Base-by-base conservation (phyloP, 768 basidiomycete genomes). In the Chalciporus chontae region DNA sequence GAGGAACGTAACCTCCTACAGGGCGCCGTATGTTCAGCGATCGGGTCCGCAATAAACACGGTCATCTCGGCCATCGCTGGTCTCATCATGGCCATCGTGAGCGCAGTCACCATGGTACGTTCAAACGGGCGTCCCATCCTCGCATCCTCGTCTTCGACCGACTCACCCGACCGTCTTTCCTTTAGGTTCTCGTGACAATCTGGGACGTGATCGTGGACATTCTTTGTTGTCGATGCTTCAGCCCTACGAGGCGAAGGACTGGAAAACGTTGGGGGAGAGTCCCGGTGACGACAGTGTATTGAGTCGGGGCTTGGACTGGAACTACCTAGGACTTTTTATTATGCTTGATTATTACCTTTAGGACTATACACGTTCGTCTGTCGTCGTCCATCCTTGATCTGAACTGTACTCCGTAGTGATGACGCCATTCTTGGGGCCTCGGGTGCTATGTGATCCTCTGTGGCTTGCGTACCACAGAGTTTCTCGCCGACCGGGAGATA, bases 1-100 rank as follows among this genome's bases (percentile, higher is more conserved):
- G 18, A 38, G 21, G 13, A 19, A 27, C 18, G 23, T 6, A 5
- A 10, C 36, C 27, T 11, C 10, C 17, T 38, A 13, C 14, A 84
- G 84, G 84, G 83, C 46, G 73, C 81, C 21, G 67, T 85, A 42
- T 65, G 84, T 61, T 85, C 82, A 62, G 75, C 83, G 26, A 86
- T 87, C 40, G 84, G 80, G 18, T 59, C 66, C 40, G 83, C 74
- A 32, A 78, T 87, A 50, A 78, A 78, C 52, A 67, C 77, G 42
- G 60, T 87, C 53, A 73, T 87, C 58, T 75, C 74, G 43, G 84
- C 80, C 10, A 81, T 87, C 43, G 83, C 80, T 10, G 57, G 53
- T 45, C 69, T 84, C 4, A 63, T 84, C 53, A 45, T 43, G 43
- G 37, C 81, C 34, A 83, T 87, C 50, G 72, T 87, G 40, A 57